A percentile compares a stretch with the other conserved stretches of the same genome.
Conservation (phyloP, 2,329 filamentous ascomycete genomes). For the Xylaria sp. region DNA sequence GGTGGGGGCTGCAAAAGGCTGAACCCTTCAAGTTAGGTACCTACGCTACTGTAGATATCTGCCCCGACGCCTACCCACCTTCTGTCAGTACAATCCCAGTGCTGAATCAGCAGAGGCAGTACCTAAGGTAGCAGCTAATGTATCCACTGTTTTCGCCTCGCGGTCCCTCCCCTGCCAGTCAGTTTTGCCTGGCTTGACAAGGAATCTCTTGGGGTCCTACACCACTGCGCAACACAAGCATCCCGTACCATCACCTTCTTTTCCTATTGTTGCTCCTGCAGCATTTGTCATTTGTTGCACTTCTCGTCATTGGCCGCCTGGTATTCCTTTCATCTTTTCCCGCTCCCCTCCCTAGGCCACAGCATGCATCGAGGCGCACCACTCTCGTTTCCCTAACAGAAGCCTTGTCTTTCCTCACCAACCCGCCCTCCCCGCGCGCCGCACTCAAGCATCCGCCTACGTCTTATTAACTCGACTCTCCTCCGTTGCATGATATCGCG, state of each 20-base stretch:
- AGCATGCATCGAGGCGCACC: slow-evolving; percentile 11
- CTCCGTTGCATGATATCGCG: neutral
- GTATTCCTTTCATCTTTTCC: slow-evolving; percentile 2
- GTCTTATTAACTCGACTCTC: neutral
- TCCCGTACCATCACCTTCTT: slow-evolving; percentile 20
- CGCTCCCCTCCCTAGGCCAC: slow-evolving; percentile 1
- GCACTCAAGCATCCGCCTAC: neutral
- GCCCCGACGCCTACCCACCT: no score
- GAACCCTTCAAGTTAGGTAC: neutral
- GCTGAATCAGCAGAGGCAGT: neutral
- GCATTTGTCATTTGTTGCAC: slow-evolving; percentile 18
- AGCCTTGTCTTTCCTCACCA: neutral
- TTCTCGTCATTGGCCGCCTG: slow-evolving; percentile 15
- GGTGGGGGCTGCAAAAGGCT: neutral
- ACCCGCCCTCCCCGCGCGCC: slow-evolving; percentile 9
- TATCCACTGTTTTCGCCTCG: slow-evolving; percentile 13
- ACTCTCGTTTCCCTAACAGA: slow-evolving; percentile 18
- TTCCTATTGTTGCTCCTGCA: slow-evolving; percentile 4
- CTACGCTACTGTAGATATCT: no score
- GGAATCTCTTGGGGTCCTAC: neutral
- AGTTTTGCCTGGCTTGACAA: neutral
- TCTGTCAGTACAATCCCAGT: no score
- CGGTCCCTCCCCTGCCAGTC: slow-evolving; percentile 7
- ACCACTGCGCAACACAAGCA: neutral
- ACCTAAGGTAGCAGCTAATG: no score